phyloP scores from a whole-genome alignment of 1,284 basidiomycete genomes.

The Veloporphyrellus conicus region DNA sequence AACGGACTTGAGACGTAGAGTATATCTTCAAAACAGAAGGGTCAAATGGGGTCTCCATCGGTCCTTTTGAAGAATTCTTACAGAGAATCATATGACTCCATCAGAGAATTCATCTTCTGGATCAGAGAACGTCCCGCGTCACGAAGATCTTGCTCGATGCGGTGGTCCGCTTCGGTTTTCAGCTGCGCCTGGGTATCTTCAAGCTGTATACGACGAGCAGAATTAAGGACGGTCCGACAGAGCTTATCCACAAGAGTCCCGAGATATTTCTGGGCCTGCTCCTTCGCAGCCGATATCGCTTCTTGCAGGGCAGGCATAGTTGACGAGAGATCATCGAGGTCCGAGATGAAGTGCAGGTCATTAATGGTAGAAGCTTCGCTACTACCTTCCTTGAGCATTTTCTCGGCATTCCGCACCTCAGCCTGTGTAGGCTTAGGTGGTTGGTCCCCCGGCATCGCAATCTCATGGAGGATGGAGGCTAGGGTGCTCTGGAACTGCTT shows the following conservation, averaged over 20 bases:
- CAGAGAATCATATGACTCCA: slow-evolving; percentile 17
- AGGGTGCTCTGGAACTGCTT: slow-evolving; percentile 11
- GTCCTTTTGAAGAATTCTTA: slow-evolving; percentile 8
- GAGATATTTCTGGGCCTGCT: slow-evolving; percentile 24
- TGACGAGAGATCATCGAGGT: slow-evolving; percentile 20
- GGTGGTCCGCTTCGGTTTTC: slow-evolving; percentile 15
- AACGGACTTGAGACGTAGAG: slow-evolving; percentile 15
- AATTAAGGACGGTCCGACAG: slow-evolving; percentile 15
- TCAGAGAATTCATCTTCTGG: slow-evolving; percentile 21
- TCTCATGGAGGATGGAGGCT: slow-evolving; percentile 16
- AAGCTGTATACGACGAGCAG: slow-evolving; percentile 22
- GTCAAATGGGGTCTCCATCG: not conserved
- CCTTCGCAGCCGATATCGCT: slow-evolving; percentile 22
- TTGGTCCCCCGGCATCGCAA: not conserved
- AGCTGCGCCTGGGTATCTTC: slow-evolving; percentile 23
- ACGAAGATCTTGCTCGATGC: slow-evolving; percentile 17
- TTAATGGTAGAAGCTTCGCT: slow-evolving; percentile 14
- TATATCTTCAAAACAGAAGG: slow-evolving; percentile 11
- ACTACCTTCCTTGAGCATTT: slow-evolving; percentile 24
- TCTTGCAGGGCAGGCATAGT: slow-evolving; percentile 18
- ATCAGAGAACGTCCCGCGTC: slow-evolving; percentile 23
- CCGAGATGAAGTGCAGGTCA: slow-evolving; percentile 33
- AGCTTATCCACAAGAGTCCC: slow-evolving; percentile 18
- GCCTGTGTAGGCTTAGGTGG: slow-evolving; percentile 11
- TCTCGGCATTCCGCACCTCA: slow-evolving; percentile 15